Percentiles rank a stretch among this genome's conserved stretches.
Conservation (phyloP, 2,329 filamentous ascomycete species). For the Epichloe bromicola region DNA sequence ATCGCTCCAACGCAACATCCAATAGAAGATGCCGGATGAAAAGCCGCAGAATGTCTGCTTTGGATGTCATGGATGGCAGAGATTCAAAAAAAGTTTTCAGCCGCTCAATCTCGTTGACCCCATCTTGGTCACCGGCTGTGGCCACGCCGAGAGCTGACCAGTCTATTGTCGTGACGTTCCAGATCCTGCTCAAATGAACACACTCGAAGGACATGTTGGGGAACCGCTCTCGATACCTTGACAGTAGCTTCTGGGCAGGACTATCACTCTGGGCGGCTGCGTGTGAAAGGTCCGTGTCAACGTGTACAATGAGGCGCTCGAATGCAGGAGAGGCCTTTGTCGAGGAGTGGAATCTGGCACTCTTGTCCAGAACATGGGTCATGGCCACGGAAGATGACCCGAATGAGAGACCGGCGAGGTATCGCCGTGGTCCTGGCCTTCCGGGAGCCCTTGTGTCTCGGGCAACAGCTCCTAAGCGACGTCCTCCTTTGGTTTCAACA, state of each 20-base stretch:
- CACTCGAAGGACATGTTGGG: constrained; percentile 51
- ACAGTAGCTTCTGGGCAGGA: constrained; percentile 32
- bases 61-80: constrained; percentile 62
- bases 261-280: constrained; percentile 10
- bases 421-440: constrained; percentile 23
- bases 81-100: constrained; percentile 41
- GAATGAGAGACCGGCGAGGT: constrained; percentile 71
- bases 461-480: constrained; percentile 47
- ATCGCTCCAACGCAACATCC: constrained; percentile 42
- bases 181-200: constrained; percentile 50
- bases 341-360: constrained; percentile 50
- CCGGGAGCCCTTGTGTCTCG: constrained; percentile 29
- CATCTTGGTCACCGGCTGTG: constrained; percentile 2
- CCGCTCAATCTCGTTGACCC: constrained; percentile 22
- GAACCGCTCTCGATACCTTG: constrained; percentile 45
- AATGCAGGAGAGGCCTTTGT: constrained; percentile 55
- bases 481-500: constrained; percentile 64
- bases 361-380: constrained; percentile 60
- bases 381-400: constrained; percentile 70
- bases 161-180: constrained; percentile 37
- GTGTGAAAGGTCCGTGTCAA: constrained; percentile 29
- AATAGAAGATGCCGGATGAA: constrained; percentile 62
- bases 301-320: constrained; percentile 47
- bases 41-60: constrained; percentile 57
- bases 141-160: constrained; percentile 32